A percentile compares a stretch with the other conserved stretches of the same genome.
These are phyloP conservation scores for Rhizopogon salebrosus DNA, from an alignment of 768 basidiomycete genomes.

Conservation along the genomic window DNA sequence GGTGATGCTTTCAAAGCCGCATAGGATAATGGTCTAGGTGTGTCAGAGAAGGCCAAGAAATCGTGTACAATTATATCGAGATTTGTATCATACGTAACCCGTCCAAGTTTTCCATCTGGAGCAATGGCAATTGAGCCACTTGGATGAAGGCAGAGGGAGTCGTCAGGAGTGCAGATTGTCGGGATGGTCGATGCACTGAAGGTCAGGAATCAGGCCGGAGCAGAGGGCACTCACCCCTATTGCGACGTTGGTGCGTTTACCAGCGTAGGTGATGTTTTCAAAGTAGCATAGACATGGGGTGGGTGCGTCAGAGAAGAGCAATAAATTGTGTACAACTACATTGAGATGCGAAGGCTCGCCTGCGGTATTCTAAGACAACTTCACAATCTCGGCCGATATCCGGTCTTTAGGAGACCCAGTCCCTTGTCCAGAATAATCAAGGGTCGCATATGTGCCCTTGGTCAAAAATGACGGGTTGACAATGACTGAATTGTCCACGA, in stretches of 20 bases:
- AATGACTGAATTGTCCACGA: slow-evolving; percentile 69
- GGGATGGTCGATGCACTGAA: no score
- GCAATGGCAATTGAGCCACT: no score
- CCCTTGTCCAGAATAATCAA: slow-evolving; percentile 30
- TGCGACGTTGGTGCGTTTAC: no score
- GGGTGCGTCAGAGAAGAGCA: not conserved
- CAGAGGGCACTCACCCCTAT: not conserved
- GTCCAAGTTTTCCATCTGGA: no score
- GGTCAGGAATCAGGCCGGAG: no score
- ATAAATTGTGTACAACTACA: not conserved
- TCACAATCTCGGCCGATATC: slow-evolving; percentile 22
- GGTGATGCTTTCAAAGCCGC: slow-evolving; percentile 12
- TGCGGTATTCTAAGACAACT: slow-evolving; percentile 14
- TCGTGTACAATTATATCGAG: not conserved
- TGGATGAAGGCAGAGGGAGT: no score
- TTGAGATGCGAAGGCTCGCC: not conserved
- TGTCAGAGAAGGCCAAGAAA: not conserved
- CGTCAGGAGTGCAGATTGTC: no score
- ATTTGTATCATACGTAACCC: no score
- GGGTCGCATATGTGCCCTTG: slow-evolving; percentile 50
- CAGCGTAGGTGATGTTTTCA: not conserved
- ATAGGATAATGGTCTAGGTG: not conserved
- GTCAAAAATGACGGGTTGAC: slow-evolving; percentile 82
- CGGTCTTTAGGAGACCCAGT: slow-evolving; percentile 23
- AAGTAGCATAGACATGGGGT: not conserved